Conservation (phyloP, 1,284 basidiomycete genomes). For the Schizophyllum amplum region DNA sequence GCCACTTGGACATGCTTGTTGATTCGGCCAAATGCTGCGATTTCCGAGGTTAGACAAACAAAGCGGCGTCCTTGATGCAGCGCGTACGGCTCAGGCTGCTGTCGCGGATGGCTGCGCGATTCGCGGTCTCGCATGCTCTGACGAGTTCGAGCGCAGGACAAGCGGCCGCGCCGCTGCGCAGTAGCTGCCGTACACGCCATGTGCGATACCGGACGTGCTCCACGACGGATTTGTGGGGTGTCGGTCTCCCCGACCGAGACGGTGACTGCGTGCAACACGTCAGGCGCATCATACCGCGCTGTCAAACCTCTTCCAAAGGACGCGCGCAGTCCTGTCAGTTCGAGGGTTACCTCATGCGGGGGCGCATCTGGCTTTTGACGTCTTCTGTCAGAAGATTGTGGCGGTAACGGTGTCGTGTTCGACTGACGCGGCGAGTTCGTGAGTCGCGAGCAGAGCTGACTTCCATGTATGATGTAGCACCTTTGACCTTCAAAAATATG, state of each 20-base stretch:
- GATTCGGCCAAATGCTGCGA: background rate
- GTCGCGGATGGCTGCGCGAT: background rate
- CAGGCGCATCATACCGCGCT: too few species aligned
- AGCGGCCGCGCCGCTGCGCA: background rate
- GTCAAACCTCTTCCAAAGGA: too few species aligned
- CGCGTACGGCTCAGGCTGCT: background rate
- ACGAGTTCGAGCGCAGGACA: background rate
- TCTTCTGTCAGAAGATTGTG: background rate
- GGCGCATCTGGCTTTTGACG: background rate
- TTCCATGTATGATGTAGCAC: too few species aligned
- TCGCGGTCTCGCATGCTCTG: too few species aligned
- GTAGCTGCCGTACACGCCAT: background rate
- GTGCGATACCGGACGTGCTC: background rate
- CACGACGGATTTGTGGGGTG: background rate
- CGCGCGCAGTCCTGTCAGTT: background rate
- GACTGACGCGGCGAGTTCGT: too few species aligned
- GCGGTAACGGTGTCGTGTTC: too few species aligned
- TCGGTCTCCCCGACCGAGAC: too few species aligned
- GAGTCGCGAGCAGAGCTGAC: too few species aligned
- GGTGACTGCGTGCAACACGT: too few species aligned
- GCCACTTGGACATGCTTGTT: background rate
- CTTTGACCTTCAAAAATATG: too few species aligned
- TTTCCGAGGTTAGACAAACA: background rate
- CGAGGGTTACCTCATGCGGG: background rate
- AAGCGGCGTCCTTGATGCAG: background rate